These are phyloP conservation scores for Penicillium goetzii DNA, from an alignment of 495 filamentous ascomycete species.

Conservation along the genomic window DNA sequence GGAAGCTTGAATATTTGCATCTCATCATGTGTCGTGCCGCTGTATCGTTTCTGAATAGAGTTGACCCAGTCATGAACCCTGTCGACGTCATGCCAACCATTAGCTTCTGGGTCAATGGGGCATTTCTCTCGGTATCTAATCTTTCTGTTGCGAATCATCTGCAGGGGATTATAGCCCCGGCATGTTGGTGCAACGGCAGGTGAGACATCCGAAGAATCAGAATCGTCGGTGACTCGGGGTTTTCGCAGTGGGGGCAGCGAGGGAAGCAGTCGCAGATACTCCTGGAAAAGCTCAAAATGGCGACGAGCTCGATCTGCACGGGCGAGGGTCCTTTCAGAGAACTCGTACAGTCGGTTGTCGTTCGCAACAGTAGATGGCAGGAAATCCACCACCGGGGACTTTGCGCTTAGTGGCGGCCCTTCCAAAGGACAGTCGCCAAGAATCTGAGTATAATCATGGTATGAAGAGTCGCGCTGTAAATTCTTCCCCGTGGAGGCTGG, in stretches of 20 bases:
- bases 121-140: constrained; percentile 73
- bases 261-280: constrained; percentile 78
- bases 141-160: constrained; percentile 83
- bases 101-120: constrained; percentile 68
- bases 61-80: constrained; percentile 77
- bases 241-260: constrained; percentile 67
- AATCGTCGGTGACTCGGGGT: constrained; percentile 12
- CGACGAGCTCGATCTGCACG: constrained; percentile 78
- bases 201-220: constrained; percentile 11
- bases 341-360: constrained; percentile 55
- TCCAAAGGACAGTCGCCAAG: constrained; percentile 19
- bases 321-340: constrained; percentile 75
- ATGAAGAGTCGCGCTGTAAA: constrained; percentile 19
- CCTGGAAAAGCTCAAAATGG: constrained; percentile 75
- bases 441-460: constrained; percentile 26
- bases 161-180: constrained; percentile 81
- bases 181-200: constrained; percentile 40
- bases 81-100: constrained; percentile 74
- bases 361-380: constrained; percentile 38
- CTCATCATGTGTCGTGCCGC: constrained; percentile 41
- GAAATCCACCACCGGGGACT: constrained; percentile 35
- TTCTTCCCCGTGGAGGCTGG: constrained; percentile 22
- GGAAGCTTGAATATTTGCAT: constrained; percentile 61
- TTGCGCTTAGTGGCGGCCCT: constrained; percentile 12
- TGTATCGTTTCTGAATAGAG: constrained; percentile 58